These are phyloP conservation scores for Aaosphaeria pasadenensis DNA, from an alignment of 2,329 filamentous ascomycete species.

Conservation along the genomic window DNA sequence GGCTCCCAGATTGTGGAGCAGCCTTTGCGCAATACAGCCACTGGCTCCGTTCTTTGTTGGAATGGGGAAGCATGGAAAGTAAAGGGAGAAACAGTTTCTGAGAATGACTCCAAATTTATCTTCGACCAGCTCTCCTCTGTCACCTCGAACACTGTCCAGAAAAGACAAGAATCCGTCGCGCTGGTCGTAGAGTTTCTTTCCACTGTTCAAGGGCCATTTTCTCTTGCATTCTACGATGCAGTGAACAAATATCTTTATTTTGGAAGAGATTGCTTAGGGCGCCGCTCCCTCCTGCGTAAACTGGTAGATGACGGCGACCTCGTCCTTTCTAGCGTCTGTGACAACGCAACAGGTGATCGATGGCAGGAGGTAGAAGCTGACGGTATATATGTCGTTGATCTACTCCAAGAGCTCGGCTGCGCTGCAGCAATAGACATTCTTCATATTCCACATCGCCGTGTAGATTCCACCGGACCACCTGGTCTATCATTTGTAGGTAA, in stretches of 20 bases:
- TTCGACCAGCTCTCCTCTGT: constrained; percentile 55
- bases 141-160: background rate
- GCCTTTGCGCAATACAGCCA: constrained; percentile 60
- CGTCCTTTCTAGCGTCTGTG: constrained; percentile 34
- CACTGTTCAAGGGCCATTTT: constrained; percentile 67
- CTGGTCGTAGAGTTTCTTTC: constrained; percentile 21
- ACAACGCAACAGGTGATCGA: constrained; percentile 34
- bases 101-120: constrained; percentile 76
- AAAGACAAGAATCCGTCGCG: constrained; percentile 3
- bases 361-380: constrained; percentile 85
- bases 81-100: constrained; percentile 53
- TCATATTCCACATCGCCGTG: constrained; percentile 21
- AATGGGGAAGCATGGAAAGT: constrained; percentile 95
- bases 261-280: constrained; percentile 81
- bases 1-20: constrained; percentile 70
- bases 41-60: constrained; percentile 79
- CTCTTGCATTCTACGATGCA: constrained; percentile 79
- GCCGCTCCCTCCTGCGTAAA: constrained; percentile 70
- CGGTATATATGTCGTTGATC: constrained; percentile 69
- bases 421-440: constrained; percentile 3
- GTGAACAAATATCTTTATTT: constrained; percentile 65
- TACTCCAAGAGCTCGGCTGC: constrained; percentile 32
- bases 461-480: background rate
- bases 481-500: constrained; percentile 8
- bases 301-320: constrained; percentile 46